These are phyloP conservation scores for Lactuca saligna DNA, from an alignment of 129 eudicot genomes.

Conservation along the genomic window DNA sequence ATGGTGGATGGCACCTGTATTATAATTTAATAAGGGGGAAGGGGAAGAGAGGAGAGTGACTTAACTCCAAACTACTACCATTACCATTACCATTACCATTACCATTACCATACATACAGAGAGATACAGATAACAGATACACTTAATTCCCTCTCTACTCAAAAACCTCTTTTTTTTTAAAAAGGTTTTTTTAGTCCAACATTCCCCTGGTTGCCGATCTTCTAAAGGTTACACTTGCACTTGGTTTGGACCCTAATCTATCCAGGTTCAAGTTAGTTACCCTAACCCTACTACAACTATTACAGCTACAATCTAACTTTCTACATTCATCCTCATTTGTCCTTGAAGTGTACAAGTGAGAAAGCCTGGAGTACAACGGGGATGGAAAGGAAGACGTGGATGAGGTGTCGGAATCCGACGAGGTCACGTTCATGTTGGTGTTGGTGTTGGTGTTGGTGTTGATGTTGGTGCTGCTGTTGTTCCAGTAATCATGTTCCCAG, in stretches of 20 bases:
- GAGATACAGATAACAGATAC: conserved; percentile 20
- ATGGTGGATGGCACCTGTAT: neutral
- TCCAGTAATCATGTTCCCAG: conserved; percentile 33
- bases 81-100: conserved; percentile 29
- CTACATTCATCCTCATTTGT: conserved; percentile 34
- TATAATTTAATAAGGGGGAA: conserved; percentile 29
- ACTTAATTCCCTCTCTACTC: conserved; percentile 28
- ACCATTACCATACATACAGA: conserved; percentile 35
- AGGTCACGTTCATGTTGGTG: conserved; percentile 32
- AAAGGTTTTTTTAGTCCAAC: conserved; percentile 16
- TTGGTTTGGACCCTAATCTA: conserved; percentile 36
- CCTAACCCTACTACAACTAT: conserved; percentile 53
- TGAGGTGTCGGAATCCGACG: conserved; percentile 74
- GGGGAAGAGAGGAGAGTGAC: conserved; percentile 53
- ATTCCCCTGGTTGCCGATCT: conserved; percentile 36
- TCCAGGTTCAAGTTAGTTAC: conserved; percentile 45
- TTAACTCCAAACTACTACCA: conserved; percentile 27
- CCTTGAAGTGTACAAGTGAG: conserved; percentile 36
- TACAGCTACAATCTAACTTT: conserved; percentile 47
- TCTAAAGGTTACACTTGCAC: conserved; percentile 34
- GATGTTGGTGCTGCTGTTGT: neutral
- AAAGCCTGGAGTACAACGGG: conserved; percentile 52
- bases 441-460: too few relatives aligned
- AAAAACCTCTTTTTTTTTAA: conserved; percentile 14
- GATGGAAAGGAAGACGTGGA: conserved; percentile 61